A percentile compares a stretch with the other conserved stretches of the same genome.
Conservation (phyloP, 352 stramenopile species). For the Phytophthora megakarya region DNA sequence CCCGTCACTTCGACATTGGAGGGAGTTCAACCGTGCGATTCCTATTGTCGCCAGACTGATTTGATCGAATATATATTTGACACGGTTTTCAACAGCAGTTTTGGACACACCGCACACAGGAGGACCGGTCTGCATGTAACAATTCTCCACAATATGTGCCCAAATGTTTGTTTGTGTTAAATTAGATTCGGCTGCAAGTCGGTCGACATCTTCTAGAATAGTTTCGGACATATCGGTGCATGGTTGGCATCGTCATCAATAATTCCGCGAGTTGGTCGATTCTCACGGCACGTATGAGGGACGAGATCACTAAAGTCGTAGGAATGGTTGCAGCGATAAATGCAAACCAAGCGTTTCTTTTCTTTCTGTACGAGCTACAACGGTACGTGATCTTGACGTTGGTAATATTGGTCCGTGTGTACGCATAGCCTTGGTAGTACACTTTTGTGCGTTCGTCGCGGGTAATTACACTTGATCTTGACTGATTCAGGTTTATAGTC, state of each 20-base stretch:
- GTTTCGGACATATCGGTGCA: not conserved
- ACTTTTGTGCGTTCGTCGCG: not conserved
- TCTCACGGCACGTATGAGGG: not conserved
- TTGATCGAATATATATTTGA: not conserved
- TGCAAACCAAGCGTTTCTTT: not conserved
- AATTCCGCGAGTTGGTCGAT: too few species aligned
- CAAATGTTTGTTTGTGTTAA: constrained; percentile 3
- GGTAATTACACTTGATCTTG: too few species aligned
- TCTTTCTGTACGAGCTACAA: not conserved
- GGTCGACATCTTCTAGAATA: not conserved
- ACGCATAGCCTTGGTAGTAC: constrained; percentile 4
- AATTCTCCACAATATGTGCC: not conserved
- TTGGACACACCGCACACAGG: constrained; percentile 1
- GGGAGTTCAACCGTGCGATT: not conserved
- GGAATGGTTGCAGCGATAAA: not conserved
- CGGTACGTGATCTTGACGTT: constrained; percentile 1
- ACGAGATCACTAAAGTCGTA: constrained; percentile 4
- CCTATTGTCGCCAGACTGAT: not conserved
- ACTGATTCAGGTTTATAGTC: too few species aligned
- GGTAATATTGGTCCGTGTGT: not conserved
- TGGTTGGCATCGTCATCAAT: too few species aligned
- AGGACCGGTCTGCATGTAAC: constrained; percentile 2
- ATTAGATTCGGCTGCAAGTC: constrained; percentile 2
- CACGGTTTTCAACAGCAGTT: not conserved
- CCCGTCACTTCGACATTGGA: constrained; percentile 7